Evolutionary conservation across 306 rosid genomes (phyloP).

Genomic region (Morella rubra): DNA sequence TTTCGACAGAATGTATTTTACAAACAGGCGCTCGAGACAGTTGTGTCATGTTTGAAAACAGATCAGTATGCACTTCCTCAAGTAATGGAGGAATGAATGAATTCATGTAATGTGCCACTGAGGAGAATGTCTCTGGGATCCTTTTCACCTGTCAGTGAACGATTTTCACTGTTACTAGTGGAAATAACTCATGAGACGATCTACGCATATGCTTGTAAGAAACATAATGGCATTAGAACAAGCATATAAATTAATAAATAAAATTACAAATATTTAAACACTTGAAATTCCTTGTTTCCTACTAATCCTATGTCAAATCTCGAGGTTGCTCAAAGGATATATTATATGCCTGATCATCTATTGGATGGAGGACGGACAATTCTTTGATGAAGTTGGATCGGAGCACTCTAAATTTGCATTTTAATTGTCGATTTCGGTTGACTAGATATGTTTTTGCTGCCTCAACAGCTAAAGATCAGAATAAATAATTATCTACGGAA

Average conservation of each 20-base stretch:
- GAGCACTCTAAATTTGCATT: no score
- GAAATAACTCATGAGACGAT: background rate
- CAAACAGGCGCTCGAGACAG: slow-evolving; percentile 10
- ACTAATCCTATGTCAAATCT: background rate
- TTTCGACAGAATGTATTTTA: slow-evolving; percentile 6
- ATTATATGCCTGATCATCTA: background rate
- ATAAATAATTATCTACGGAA: no score
- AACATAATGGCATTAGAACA: background rate
- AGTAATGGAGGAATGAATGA: slow-evolving; percentile 36
- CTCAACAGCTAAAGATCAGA: no score
- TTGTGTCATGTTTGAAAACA: slow-evolving; percentile 9
- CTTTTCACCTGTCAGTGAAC: slow-evolving; percentile 25
- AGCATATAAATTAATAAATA: no score
- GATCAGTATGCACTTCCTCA: slow-evolving; percentile 35
- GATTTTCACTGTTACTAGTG: background rate
- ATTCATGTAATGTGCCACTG: slow-evolving; percentile 2
- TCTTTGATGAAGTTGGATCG: background rate
- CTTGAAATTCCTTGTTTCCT: background rate
- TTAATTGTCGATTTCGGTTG: no score
- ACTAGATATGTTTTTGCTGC: background rate
- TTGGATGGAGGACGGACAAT: background rate
- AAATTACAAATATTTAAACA: no score
- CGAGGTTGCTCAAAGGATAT: background rate
- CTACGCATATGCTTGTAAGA: no score
- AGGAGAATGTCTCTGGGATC: slow-evolving; percentile 31